A percentile compares a stretch with the other conserved stretches of the same genome.
These are phyloP conservation scores for Meyerozyma elateridarum DNA, from an alignment of 1,139 yeast species.

Conservation along the genomic window DNA sequence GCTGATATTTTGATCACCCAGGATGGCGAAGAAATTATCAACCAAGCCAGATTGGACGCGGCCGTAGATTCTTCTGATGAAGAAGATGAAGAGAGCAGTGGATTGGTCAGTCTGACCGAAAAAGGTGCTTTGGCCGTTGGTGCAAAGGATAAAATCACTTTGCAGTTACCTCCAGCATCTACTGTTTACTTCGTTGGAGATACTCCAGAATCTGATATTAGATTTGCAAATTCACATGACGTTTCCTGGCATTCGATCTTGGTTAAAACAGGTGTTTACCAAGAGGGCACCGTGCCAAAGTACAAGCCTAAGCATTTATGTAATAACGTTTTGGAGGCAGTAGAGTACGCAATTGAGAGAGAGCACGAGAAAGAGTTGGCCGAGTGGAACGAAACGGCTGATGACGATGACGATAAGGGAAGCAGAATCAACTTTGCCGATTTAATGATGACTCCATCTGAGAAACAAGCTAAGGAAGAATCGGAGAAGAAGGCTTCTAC, in stretches of 20 bases:
- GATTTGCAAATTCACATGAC: conserved; percentile 85
- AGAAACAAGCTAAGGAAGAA: conserved; percentile 22
- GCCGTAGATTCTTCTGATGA: conserved; percentile 27
- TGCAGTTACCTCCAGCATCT: conserved; percentile 75
- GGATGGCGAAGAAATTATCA: conserved; percentile 45
- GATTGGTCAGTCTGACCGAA: conserved; percentile 20
- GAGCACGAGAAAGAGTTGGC: conserved; percentile 66
- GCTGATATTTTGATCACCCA: conserved; percentile 46
- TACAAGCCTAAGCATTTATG: conserved; percentile 72
- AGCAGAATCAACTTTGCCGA: conserved; percentile 43
- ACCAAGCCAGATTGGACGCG: conserved; percentile 40
- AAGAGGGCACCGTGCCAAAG: conserved; percentile 73
- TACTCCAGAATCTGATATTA: conserved; percentile 86
- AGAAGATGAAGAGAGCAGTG: conserved; percentile 21
- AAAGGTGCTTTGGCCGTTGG: conserved; percentile 27
- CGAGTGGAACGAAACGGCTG: conserved; percentile 63
- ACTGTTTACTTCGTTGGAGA: conserved; percentile 88
- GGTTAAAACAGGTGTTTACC: conserved; percentile 84
- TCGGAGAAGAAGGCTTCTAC: conserved; percentile 12
- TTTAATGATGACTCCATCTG: conserved; percentile 46
- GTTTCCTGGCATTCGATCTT: conserved; percentile 78
- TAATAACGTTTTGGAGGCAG: conserved; percentile 75
- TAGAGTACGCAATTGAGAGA: conserved; percentile 74
- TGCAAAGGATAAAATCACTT: conserved; percentile 35
- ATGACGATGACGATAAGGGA: conserved; percentile 26